These are phyloP conservation scores for Trichoderma breve DNA, from an alignment of 2,329 filamentous ascomycete species.

Conservation along the genomic window DNA sequence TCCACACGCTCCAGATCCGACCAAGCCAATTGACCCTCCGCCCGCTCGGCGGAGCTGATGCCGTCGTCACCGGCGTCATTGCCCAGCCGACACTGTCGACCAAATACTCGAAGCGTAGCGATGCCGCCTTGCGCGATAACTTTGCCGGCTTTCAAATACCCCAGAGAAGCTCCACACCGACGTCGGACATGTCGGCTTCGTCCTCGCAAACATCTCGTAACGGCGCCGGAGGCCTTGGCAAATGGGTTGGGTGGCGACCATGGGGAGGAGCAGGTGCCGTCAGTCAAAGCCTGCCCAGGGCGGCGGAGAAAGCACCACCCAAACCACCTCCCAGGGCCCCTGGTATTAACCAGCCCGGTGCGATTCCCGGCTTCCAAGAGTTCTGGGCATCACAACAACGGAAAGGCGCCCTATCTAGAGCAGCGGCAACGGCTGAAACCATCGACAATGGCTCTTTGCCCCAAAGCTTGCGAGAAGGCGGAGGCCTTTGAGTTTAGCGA, in stretches of 20 bases:
- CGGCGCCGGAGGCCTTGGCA: constrained; percentile 37
- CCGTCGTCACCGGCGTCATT: constrained; percentile 57
- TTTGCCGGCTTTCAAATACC: constrained; percentile 41
- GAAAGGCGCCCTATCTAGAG: constrained; percentile 53
- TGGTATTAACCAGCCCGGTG: constrained; percentile 76
- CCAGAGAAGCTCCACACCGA: constrained; percentile 33
- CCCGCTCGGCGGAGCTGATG: constrained; percentile 53
- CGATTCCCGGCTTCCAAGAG: constrained; percentile 68
- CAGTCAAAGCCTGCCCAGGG: neutral
- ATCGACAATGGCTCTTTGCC: constrained; percentile 60
- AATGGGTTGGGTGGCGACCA: constrained; percentile 49
- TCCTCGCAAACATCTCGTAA: constrained; percentile 27
- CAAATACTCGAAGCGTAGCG: constrained; percentile 47
- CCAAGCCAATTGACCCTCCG: constrained; percentile 70
- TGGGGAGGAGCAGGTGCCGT: constrained; percentile 38
- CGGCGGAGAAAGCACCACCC: constrained; percentile 31
- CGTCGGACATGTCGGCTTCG: constrained; percentile 31
- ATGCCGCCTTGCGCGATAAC: constrained; percentile 57
- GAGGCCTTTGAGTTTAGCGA: neutral
- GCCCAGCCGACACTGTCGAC: constrained; percentile 58
- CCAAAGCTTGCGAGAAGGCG: constrained; percentile 49
- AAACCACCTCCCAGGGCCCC: constrained; percentile 52
- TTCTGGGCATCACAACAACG: constrained; percentile 52
- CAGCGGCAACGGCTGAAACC: constrained; percentile 55
- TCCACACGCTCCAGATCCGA: constrained; percentile 74